Evolutionary conservation across 305 asterid species (phyloP), one percentile per base, ranked within the genome.

Genomic region (Rubia tinctorum): DNA sequence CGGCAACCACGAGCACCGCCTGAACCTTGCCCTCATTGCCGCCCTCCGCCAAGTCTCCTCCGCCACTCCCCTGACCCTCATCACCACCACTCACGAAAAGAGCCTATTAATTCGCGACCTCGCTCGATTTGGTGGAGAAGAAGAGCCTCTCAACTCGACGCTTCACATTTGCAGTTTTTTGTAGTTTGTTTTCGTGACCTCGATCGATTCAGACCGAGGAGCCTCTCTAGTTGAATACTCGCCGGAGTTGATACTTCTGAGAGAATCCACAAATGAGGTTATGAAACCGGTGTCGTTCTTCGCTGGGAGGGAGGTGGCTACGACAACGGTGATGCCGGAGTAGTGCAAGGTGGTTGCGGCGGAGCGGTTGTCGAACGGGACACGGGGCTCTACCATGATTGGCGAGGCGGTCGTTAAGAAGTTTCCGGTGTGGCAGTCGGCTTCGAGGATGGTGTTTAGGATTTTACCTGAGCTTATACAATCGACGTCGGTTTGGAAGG

Each of bases 381-480:
- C 64, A 4, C 0, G 85, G 85, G 37, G 91, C 27, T 66, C 78
- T 39, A 81, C 87, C 84, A 83, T 85, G 80, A 81, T 88, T 0
- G 96, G 86, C 7, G 89, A 81, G 22, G 84, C 86, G 10, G 88
- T 75, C 47, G 89, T 80, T 30, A 78, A 69, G 81, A 82, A 88
- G 45, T 84, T 85, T 30, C 78, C 92, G 3, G 49, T 69, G 12
- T 14, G n/a, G 0, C 43, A 82, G 71, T 78, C 59, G 1, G 97
- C 74, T 0, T 77, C 55, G 37, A 91, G 39, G 15, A 91, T 79
- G 71, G 75, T 91, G 43, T 78, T 84, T 6, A 92, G 81, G 6
- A 96, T 91, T 67, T 91, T 96, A 7, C 96, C 96, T 0, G 97
- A 91, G 2, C 89, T 83, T 18, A 85, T 76, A 5, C 86, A 23